These are phyloP conservation scores for Fusarium austroafricanum DNA, from an alignment of 2,329 filamentous ascomycete genomes.

Conservation along the genomic window DNA sequence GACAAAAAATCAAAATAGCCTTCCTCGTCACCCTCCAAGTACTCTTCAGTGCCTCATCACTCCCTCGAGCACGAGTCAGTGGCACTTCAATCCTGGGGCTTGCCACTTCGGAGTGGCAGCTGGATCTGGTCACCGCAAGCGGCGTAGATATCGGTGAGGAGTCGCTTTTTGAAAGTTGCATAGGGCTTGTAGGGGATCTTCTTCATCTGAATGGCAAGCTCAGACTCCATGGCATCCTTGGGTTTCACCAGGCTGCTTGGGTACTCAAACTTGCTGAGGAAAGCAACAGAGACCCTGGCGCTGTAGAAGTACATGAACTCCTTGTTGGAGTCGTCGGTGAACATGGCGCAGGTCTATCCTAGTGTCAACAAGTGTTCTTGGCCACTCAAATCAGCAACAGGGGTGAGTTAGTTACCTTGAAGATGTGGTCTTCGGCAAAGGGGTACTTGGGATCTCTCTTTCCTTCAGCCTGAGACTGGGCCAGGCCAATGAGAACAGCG, in stretches of 20 bases:
- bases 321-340: constrained; percentile 33
- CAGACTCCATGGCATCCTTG: background rate
- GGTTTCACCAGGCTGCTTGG: constrained; percentile 21
- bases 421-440: background rate
- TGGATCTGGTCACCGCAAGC: background rate
- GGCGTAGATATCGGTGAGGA: constrained; percentile 14
- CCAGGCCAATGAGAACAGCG: constrained; percentile 39
- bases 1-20: constrained; percentile 1
- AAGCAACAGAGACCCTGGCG: constrained; percentile 28
- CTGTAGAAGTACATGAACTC: constrained; percentile 41
- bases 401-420: constrained; percentile 29
- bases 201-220: constrained; percentile 19
- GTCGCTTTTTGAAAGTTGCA: constrained; percentile 25
- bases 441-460: background rate
- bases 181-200: constrained; percentile 35
- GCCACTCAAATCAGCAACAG: background rate
- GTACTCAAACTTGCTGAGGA: constrained; percentile 42
- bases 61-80: background rate
- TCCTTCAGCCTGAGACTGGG: constrained; percentile 39
- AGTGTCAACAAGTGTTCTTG: background rate
- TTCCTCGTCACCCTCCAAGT: background rate
- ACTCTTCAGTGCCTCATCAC: background rate
- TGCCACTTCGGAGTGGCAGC: background rate
- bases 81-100: background rate
- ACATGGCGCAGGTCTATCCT: constrained; percentile 26